A percentile compares a stretch with the other conserved stretches of the same genome.
Evolutionary conservation across 495 filamentous ascomycete genomes (phyloP).

Genomic region (Hypomontagnella submonticulosa): DNA sequence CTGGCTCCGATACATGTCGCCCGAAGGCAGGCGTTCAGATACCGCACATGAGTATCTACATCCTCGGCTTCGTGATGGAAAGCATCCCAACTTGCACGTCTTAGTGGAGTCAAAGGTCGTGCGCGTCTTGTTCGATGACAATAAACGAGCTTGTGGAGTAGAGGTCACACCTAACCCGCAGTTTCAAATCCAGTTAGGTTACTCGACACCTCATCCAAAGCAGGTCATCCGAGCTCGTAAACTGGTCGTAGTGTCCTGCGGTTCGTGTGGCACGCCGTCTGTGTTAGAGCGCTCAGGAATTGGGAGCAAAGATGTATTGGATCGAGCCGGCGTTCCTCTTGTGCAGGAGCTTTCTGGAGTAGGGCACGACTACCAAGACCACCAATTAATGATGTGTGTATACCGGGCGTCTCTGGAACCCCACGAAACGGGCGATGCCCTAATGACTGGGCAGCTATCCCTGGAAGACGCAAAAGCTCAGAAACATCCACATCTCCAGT

Average conservation of each 20-base stretch:
- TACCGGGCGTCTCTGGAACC: slow-evolving; percentile 49
- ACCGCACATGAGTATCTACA: slow-evolving; percentile 58
- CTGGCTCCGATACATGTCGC: slow-evolving; percentile 48
- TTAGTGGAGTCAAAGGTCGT: slow-evolving; percentile 61
- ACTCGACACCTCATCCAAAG: slow-evolving; percentile 26
- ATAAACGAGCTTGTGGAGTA: slow-evolving; percentile 57
- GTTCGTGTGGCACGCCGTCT: slow-evolving; percentile 64
- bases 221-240: slow-evolving; percentile 58
- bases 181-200: slow-evolving; percentile 26
- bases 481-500: slow-evolving; percentile 52
- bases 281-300: slow-evolving; percentile 73
- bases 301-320: slow-evolving; percentile 50
- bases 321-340: slow-evolving; percentile 47
- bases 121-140: slow-evolving; percentile 62
- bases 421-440: slow-evolving; percentile 52
- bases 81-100: slow-evolving; percentile 63
- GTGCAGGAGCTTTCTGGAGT: slow-evolving; percentile 60
- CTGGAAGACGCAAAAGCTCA: slow-evolving; percentile 37
- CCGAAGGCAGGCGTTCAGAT: slow-evolving; percentile 61
- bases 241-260: slow-evolving; percentile 68
- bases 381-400: slow-evolving; percentile 50
- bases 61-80: slow-evolving; percentile 56
- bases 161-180: slow-evolving; percentile 55
- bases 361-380: slow-evolving; percentile 63
- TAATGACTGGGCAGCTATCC: slow-evolving; percentile 40